Base-by-base conservation (phyloP, 306 rosid genomes). In the Ziziphus jujuba region DNA sequence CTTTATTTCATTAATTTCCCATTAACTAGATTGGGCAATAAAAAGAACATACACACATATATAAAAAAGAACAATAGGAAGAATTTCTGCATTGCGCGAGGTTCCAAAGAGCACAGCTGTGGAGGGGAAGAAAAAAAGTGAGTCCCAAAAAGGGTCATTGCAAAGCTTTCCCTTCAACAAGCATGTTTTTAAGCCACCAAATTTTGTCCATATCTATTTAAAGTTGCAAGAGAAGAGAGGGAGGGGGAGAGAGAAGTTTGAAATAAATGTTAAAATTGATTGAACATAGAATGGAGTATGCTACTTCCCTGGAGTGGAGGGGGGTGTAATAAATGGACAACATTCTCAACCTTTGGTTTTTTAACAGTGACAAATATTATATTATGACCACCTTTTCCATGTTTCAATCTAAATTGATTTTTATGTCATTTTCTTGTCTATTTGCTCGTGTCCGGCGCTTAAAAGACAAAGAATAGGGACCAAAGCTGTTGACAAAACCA, bases 391-490 rank as follows among this genome's bases (percentile, higher is more conserved):
- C 33, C 77, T 79, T 84, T 65, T 77, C 49, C 65, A 52, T 77
- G 86, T 78, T 80, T 65, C 63, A 65, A 70, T 72, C 79, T 82
- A 53, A 62, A 61, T 67, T 67, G 35, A 28, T 3, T 68, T 40
- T 56, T 49, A 56, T 56, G 31, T 17, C 20, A 51, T 5, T 9
- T 53, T 34, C 67, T 82, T 87, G 97, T 84, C 97, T 53, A 21
- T 72, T 75, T 77, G 79, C 76, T 75, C 75, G 49, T 76, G 97
- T 82, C 88, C 77, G 66, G 40, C 84, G 53, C 77, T 72, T 80
- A 81, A 23, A 90, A 58, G 90, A 87, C 97, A 83, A 85, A 66
- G 53, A 74, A 69, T 10, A 54, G 74, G 67, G 75, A 47, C 82
- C 71, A 6, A 75, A 72, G 31, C 75, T 72, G 70, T 78, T 59